Base-by-base conservation (phyloP, 2,329 filamentous ascomycete species). In the Monosporascus sp. region DNA sequence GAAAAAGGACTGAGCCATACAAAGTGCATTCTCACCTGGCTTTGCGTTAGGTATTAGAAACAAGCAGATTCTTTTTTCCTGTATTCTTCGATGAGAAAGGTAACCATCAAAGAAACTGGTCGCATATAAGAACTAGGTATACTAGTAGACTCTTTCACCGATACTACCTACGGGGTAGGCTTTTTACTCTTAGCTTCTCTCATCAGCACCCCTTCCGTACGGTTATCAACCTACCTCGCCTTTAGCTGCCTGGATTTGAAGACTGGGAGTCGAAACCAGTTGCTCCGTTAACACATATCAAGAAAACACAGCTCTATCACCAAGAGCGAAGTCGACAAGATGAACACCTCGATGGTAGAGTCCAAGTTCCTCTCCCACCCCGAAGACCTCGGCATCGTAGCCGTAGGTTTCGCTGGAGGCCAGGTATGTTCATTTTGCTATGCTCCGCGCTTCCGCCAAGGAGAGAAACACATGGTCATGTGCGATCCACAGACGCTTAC, bases 331-430 rank as follows among this genome's bases (percentile, higher is more conserved):
- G 17, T n/a, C 17, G 24, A 17, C 57, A 56, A 55, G 58, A 79
- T 81, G 75, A 77, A 79, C 64, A 80, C 78, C 51, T 77, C 78
- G 52, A 77, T 78, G 69, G 69, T 82, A 60, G 70, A 75, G 60
- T 79, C 78, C 69, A 91, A 88, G 68, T 97, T 97, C 76, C 87
- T 97, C 63, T 79, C 86, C 59, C 80, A 86, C 67, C 82, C 85
- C 35, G 80, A 89, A 67, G 86, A 97, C 66, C 80, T 99, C 59
- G 94, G 93, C 58, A 82, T 99, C 53, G 91, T 97, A 38, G 91
- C 93, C 49, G 94, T 97, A 38, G 93, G 93, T 58, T 99, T 97
- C 78, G 96, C 91, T 51, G 93, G 93, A 61, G 94, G 94, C 53
- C 94, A 97, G 84, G 91, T 94, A 84, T 63, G 78, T 35, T 51